Evolutionary conservation across 2,329 filamentous ascomycete species (phyloP), one percentile per base, ranked within the genome.

Genomic region (Fusarium pseudocircinatum): DNA sequence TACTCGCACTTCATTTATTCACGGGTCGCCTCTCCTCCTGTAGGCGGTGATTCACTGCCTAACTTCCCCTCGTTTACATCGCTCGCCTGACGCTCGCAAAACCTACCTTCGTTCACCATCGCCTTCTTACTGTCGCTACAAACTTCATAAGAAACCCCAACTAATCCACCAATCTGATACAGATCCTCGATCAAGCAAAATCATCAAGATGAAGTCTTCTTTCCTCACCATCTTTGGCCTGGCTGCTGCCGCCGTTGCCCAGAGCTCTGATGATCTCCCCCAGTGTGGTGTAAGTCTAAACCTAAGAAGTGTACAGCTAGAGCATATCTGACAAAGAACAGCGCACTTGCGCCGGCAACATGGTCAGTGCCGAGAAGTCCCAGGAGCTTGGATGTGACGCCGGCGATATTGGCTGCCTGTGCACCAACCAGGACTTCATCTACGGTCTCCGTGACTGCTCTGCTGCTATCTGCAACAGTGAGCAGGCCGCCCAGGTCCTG

Each of bases 361-460:
- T 90, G 87, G 72, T 85, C 47, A 76, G 79, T 53, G 71, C 76
- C n/a, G 75, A 60, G 64, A 83, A 86, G 81, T 83, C 83, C 52
- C 37, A 72, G 39, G 78, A 83, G 59, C 84, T 90, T 40, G 83
- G 84, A 67, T 90, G 88, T 81, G 63, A 69, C 13, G 67, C 75
- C 61, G 78, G 77, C 44, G 85, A 87, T 68, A 40, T 82, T 46
- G 74, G 76, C 54, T 88, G 87, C 79, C 82, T 88, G 20, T 89
- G 87, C 82, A 75, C 77, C 64, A 84, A 86, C 71, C 44, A 70
- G 49, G 76, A 87, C 82, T 88, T 87, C 79, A 75, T 81, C 64
- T 87, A 84, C 72, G 87, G 87, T 59, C 79, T 88, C 67, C 85
- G 83, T 65, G 87, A 89, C 82, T 89, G 87, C 81, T 83, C 86